These are phyloP conservation scores for Epichloe scottii DNA, from an alignment of 2,329 filamentous ascomycete species.

Conservation along the genomic window DNA sequence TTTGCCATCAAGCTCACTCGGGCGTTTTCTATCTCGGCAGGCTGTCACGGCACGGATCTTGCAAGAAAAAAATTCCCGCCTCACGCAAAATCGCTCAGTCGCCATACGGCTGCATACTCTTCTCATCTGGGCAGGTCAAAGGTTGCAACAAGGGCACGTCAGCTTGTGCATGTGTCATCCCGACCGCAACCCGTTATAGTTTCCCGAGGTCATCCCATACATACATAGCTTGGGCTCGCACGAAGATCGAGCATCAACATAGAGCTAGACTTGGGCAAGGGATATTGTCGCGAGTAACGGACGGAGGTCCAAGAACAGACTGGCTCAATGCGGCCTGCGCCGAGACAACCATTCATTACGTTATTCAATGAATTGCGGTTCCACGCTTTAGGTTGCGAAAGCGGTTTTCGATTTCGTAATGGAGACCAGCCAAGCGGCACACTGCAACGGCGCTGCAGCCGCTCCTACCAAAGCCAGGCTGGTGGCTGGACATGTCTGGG, in stretches of 20 bases:
- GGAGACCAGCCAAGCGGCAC: constrained; percentile 2
- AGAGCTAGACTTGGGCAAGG: too few species aligned
- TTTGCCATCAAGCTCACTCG: not conserved
- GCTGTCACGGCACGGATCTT: not conserved
- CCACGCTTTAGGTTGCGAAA: constrained; percentile 14
- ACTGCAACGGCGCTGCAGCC: not conserved
- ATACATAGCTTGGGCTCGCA: too few species aligned
- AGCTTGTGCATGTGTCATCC: not conserved
- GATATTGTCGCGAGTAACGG: too few species aligned
- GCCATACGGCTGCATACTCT: not conserved
- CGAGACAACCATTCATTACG: constrained; percentile 34
- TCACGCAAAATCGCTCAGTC: not conserved
- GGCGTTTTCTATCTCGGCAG: not conserved
- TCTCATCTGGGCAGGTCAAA: not conserved
- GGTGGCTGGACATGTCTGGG: not conserved
- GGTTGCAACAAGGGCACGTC: not conserved
- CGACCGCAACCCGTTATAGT: not conserved
- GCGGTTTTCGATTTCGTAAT: constrained; percentile 38
- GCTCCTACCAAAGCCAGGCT: constrained; percentile 1
- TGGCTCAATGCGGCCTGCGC: constrained; percentile 19
- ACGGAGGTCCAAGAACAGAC: not conserved
- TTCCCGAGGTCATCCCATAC: too few species aligned
- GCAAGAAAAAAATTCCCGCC: not conserved
- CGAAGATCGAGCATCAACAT: too few species aligned
- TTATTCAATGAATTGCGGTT: constrained; percentile 29